Conservation (phyloP, 2,329 filamentous ascomycete genomes). For the Taxawa tesnikishii region DNA sequence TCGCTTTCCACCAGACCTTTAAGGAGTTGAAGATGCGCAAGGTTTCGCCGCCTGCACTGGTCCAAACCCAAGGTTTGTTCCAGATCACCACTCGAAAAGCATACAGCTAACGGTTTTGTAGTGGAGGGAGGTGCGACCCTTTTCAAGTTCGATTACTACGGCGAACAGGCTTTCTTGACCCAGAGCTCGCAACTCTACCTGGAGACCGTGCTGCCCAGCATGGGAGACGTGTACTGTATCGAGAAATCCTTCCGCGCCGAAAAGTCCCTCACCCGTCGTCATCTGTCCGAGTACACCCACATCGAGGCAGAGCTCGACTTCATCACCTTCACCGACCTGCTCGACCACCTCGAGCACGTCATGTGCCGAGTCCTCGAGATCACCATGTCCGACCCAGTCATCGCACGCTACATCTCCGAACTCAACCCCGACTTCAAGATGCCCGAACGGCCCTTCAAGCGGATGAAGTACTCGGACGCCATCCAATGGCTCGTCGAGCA, state of each 20-base stretch:
- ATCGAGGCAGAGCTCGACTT: constrained; percentile 95
- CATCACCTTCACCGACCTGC: constrained; percentile 81
- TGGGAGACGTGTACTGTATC: constrained; percentile 95
- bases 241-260: constrained; percentile 98
- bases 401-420: constrained; percentile 61
- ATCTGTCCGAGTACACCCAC: constrained; percentile 93
- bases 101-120: too few species aligned
- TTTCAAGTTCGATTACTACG: constrained; percentile 83
- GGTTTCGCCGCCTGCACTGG: constrained; percentile 79
- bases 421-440: constrained; percentile 85
- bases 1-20: constrained; percentile 69
- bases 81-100: too few species aligned
- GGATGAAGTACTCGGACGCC: constrained; percentile 90
- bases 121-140: constrained; percentile 87
- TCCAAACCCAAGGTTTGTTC: constrained; percentile 92
- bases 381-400: constrained; percentile 59
- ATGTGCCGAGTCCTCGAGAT: constrained; percentile 78
- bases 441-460: constrained; percentile 75
- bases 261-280: constrained; percentile 86
- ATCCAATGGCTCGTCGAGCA: constrained; percentile 89
- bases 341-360: constrained; percentile 74
- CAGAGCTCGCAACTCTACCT: constrained; percentile 97
- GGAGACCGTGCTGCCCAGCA: constrained; percentile 79
- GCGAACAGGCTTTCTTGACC: constrained; percentile 81
- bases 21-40: constrained; percentile 67